phyloP scores from a whole-genome alignment of 768 basidiomycete species.

The Russula vinacea region DNA sequence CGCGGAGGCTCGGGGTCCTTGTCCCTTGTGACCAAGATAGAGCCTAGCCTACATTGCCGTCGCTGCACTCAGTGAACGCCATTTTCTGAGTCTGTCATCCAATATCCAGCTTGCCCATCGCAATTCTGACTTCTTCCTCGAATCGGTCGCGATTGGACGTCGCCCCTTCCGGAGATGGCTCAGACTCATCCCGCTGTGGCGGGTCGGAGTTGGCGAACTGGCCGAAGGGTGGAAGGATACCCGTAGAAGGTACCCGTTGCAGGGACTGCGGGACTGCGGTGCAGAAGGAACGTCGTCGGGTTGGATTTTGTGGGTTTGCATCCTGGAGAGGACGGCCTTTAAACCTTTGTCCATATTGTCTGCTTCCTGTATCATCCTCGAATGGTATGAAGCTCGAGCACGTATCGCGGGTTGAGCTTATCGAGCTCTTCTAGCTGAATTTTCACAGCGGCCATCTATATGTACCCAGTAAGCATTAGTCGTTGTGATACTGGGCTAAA shows the following conservation, averaged over 20 bases:
- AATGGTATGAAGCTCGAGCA: conserved; percentile 28
- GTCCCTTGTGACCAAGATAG: too few relatives aligned
- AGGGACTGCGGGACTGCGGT: conserved; percentile 8
- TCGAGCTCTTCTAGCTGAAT: conserved; percentile 20
- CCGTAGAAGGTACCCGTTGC: conserved; percentile 7
- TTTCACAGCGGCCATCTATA: conserved; percentile 23
- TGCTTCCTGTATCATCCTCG: conserved; percentile 29
- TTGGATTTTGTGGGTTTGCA: not conserved
- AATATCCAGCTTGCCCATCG: conserved; percentile 6
- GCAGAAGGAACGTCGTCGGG: not conserved
- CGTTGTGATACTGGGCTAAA: not conserved
- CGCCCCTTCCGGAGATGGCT: too few relatives aligned
- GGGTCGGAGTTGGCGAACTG: too few relatives aligned
- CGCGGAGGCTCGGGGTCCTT: too few relatives aligned
- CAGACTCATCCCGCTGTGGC: too few relatives aligned
- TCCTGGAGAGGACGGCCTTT: conserved; percentile 2
- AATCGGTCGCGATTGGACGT: too few relatives aligned
- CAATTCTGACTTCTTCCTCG: not conserved
- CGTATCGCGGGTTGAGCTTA: conserved; percentile 21
- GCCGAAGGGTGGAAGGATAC: too few relatives aligned
- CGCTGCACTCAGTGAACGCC: not conserved
- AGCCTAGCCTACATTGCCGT: too few relatives aligned
- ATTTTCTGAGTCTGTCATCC: not conserved
- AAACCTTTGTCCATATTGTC: conserved; percentile 27
- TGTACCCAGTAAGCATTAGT: not conserved